Evolutionary conservation across 129 eudicot species (phyloP), one percentile per base, ranked within the genome.

Genomic region (carrot (Daucus carota)): DNA sequence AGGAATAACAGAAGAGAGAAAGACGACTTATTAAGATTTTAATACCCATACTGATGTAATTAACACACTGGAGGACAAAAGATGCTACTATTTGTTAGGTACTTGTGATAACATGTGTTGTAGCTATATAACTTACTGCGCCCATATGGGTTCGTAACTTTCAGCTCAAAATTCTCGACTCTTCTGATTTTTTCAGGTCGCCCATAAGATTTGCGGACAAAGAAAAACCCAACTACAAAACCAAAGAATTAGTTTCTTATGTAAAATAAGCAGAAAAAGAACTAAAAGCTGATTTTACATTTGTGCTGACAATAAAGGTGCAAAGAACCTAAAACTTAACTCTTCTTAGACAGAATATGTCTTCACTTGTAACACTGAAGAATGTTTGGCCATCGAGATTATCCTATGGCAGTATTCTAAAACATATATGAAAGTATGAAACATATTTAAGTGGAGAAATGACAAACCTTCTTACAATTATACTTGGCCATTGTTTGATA

Each of bases 151-250:
- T 91, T 94, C 96, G 89, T 86, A 50, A 97, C 96, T 78, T 82
- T 86, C 81, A 91, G 77, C 24, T 86, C 85, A 50, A 86, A 91
- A 81, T 94, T 92, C 82, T 94, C 99, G 3, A 86, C 87, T 57
- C 97, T 91, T 16, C 97, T 97, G 71, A 91, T 84, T 81, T 83
- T 79, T 34, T 91, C 87, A 6, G 99, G 99, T 75, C 88, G 96
- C 26, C 99, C 99, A 77, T 94, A 94, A 95, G 97, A 0, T 97
- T 95, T 54, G 99, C 96, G 33, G 99, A 95, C 11, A 97, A 95
- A 8, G 99, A 95, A 86, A 95, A 95, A 45, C 91, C 99, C 89
- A 95, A 86, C 99, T 95, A 76, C 77, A 81, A n/a, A 74, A 54
- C 80, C 78, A 69, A 31, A 66, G 33, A 75, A 73, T 70, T 50